phyloP scores from a whole-genome alignment of 108 stramenopile species.

The Skeletonema costatum region DNA sequence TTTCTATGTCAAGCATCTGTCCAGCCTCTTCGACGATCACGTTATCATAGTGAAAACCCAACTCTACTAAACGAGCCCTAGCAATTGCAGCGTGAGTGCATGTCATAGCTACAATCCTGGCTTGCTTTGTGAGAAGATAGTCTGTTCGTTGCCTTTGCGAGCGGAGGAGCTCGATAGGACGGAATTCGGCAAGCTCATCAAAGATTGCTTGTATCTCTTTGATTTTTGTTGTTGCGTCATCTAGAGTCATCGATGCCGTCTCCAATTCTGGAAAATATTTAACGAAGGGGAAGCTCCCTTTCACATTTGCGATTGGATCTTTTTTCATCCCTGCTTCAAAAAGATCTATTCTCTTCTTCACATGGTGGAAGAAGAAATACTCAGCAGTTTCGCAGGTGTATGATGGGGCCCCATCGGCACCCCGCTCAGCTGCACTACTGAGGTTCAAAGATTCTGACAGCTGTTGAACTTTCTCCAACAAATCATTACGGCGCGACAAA shows the following conservation, averaged over 20 bases:
- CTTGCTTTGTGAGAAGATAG: slow-evolving; percentile 95
- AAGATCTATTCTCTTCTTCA: slow-evolving; percentile 55
- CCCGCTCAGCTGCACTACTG: slow-evolving; percentile 74
- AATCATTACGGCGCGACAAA: slow-evolving; percentile 73
- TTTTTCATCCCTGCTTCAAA: slow-evolving; percentile 35
- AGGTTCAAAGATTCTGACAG: slow-evolving; percentile 88
- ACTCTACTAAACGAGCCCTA: slow-evolving; percentile 83
- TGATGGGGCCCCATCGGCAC: slow-evolving; percentile 76
- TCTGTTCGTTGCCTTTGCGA: slow-evolving; percentile 91
- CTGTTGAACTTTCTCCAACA: slow-evolving; percentile 89
- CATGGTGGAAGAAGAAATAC: slow-evolving; percentile 83
- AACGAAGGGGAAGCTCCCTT: slow-evolving; percentile 65
- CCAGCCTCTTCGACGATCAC: slow-evolving; percentile 98
- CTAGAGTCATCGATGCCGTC: slow-evolving; percentile 5
- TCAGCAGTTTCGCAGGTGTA: slow-evolving; percentile 96
- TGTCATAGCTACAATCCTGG: slow-evolving; percentile 97
- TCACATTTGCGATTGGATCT: slow-evolving; percentile 18
- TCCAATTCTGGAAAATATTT: slow-evolving; percentile 50
- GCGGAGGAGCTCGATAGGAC: slow-evolving; percentile 95
- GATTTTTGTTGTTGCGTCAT: slow-evolving; percentile 53
- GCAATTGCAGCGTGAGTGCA: slow-evolving; percentile 99
- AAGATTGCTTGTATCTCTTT: slow-evolving; percentile 75
- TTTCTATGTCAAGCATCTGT: slow-evolving; percentile 97
- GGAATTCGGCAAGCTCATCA: slow-evolving; percentile 89
- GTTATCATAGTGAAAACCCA: slow-evolving; percentile 97